Base-by-base conservation (phyloP, 108 stramenopile genomes). In the Skeletonema marinoi region DNA sequence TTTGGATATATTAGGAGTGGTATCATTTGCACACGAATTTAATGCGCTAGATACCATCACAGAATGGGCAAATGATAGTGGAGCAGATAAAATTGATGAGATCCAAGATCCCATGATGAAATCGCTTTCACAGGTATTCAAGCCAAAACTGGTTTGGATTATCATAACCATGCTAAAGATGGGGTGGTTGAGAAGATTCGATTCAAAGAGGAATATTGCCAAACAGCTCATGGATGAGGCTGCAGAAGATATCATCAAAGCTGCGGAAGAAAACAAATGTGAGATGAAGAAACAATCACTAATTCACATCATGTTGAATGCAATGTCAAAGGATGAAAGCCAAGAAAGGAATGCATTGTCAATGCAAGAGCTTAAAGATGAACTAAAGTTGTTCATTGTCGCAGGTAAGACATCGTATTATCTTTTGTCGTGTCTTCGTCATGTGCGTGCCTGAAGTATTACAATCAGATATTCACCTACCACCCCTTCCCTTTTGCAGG, bases 341-440 rank as follows among this genome's bases (percentile, higher is more conserved):
- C 42, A 70, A 31, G 54, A 25, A 2, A 73, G 64, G 12, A 31
- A 54, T 6, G 60, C 39, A 17, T 66, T 87, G 17, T 65, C 41
- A 16, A 33, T 70, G 33, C 31, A 50, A 10, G 87, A 88, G 71
- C 71, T 88, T 16, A 66, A 72, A 31, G 86, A 84, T 65, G 88
- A 88, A 73, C 64, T 86, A 50, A 86, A 86, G 67, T 85, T 84
- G 8, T 86, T 88, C 51, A 32, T 88, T 39, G 11, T 86, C 46
- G 88, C 88, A 32, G 44, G 44, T 46, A 46, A 46, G 41, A 9
- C 1, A 36, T 36, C 36, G 6, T 36, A 8, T 36, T 13, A 11
- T 46, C 4, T 46, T 46, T 16, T 46, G 16, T 4, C 44, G 1
- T 46, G 44, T 46, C 16, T 46, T n/a, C 11, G 41, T 16, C 44